These are phyloP conservation scores for Pestalotiopsis sp. DNA, from an alignment of 2,329 filamentous ascomycete species.

Conservation along the genomic window DNA sequence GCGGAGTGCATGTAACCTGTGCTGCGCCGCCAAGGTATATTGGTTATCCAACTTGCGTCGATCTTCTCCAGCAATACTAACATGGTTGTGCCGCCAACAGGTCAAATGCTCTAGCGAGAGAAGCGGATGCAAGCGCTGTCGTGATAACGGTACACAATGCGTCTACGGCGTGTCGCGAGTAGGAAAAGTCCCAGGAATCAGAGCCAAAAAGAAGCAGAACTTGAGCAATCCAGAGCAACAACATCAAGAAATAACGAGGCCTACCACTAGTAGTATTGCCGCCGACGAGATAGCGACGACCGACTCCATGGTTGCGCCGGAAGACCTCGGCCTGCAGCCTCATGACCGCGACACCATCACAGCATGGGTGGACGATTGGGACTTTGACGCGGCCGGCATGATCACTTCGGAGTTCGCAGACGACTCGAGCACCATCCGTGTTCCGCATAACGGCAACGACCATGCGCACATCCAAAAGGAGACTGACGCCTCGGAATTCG, in stretches of 20 bases:
- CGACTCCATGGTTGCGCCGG: not conserved
- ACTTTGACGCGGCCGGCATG: not conserved
- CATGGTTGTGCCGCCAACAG: not conserved
- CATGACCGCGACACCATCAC: not conserved
- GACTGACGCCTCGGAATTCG: not conserved
- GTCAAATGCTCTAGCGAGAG: slow-evolving; percentile 16
- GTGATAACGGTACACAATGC: not conserved
- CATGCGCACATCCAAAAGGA: not conserved
- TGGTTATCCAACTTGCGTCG: not conserved
- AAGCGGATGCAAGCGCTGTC: slow-evolving; percentile 11
- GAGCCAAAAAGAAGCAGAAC: slow-evolving; percentile 5
- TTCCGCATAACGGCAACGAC: not conserved
- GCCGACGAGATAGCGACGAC: not conserved
- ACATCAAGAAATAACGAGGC: not conserved
- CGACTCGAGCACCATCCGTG: not conserved
- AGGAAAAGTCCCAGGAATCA: slow-evolving; percentile 14
- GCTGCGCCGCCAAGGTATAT: not conserved
- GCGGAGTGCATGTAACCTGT: slow-evolving; percentile 1
- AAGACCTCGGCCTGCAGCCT: not conserved
- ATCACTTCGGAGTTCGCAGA: not conserved
- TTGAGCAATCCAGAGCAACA: not conserved
- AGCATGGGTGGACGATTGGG: not conserved
- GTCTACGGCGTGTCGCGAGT: slow-evolving; percentile 12
- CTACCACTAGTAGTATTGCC: not conserved
- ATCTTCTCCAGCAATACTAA: not conserved